phyloP scores from a whole-genome alignment of 2,329 filamentous ascomycete species.

The Pseudopithomyces chartarum region DNA sequence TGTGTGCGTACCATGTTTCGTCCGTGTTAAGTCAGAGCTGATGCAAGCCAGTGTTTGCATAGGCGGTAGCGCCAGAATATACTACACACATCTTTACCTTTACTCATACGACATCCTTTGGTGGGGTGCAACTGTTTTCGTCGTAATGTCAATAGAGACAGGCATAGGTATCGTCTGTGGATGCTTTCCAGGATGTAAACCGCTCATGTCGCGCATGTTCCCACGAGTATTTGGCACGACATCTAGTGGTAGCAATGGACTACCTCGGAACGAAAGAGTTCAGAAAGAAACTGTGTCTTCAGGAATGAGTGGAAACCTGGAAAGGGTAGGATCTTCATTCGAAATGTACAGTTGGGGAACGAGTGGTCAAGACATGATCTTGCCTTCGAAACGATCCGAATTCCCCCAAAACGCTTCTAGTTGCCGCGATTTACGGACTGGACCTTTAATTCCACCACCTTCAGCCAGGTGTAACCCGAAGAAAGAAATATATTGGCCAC shows the following conservation, averaged over 20 bases:
- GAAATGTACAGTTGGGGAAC: too few species aligned
- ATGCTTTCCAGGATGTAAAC: conserved; percentile 40
- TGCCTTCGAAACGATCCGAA: too few species aligned
- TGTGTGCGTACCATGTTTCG: conserved; percentile 18
- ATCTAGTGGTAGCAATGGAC: neutral
- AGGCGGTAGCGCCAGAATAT: conserved; percentile 35
- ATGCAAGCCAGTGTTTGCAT: conserved; percentile 44
- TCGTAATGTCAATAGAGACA: conserved; percentile 34
- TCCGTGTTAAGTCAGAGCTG: neutral
- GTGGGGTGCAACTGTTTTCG: conserved; percentile 32
- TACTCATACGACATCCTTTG: conserved; percentile 33
- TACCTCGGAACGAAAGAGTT: too few species aligned
- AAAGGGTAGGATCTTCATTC: too few species aligned
- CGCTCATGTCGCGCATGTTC: conserved; percentile 31
- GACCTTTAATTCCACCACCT: too few species aligned
- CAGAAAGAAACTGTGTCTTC: too few species aligned
- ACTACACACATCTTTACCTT: conserved; percentile 33
- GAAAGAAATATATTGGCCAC: too few species aligned
- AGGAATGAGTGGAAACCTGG: too few species aligned
- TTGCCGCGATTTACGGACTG: too few species aligned
- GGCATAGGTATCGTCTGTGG: conserved; percentile 38
- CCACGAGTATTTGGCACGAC: conserved; percentile 31
- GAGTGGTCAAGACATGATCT: too few species aligned
- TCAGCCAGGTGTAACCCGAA: too few species aligned
- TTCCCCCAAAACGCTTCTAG: too few species aligned